A percentile compares a stretch with the other conserved stretches of the same genome.
Conservation (phyloP, 2,329 filamentous ascomycete genomes). For the Botrytis elliptica region DNA sequence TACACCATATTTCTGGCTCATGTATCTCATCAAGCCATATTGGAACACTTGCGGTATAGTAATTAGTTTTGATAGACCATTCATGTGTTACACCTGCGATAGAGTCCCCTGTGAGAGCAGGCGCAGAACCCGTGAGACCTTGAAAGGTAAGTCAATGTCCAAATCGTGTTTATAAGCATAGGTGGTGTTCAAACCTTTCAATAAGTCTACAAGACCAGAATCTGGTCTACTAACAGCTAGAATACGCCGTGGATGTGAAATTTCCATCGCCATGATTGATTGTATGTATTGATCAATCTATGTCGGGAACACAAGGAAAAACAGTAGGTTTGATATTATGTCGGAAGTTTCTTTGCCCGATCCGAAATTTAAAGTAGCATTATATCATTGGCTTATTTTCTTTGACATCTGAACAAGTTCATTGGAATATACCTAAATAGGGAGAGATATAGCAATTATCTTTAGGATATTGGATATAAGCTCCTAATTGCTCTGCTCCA, state of each 20-base stretch:
- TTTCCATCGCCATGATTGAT: conserved; percentile 36
- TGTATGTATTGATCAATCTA: not conserved
- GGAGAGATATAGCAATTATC: not conserved
- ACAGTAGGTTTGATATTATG: not conserved
- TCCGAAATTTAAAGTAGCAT: not conserved
- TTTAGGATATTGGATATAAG: not conserved
- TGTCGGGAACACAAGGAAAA: not conserved
- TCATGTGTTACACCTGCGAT: conserved; percentile 59
- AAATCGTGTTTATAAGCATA: not conserved
- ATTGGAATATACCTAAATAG: not conserved
- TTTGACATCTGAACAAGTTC: not conserved
- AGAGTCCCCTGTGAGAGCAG: conserved; percentile 40
- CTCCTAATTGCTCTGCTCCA: conserved; percentile 16
- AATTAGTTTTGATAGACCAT: conserved; percentile 55
- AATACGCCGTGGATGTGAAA: conserved; percentile 55
- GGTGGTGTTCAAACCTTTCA: conserved; percentile 50
- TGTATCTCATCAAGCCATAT: conserved; percentile 66
- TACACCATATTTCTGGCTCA: conserved; percentile 47
- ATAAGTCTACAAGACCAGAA: conserved; percentile 49
- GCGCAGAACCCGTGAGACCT: conserved; percentile 54
- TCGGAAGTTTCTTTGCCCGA: conserved; percentile 15
- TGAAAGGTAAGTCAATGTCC: not conserved
- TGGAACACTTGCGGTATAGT: conserved; percentile 60
- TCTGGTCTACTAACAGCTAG: conserved; percentile 50
- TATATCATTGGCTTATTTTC: not conserved